Evolutionary conservation across 805 yeast genomes (phyloP).

Genomic region (Torulaspora indica): DNA sequence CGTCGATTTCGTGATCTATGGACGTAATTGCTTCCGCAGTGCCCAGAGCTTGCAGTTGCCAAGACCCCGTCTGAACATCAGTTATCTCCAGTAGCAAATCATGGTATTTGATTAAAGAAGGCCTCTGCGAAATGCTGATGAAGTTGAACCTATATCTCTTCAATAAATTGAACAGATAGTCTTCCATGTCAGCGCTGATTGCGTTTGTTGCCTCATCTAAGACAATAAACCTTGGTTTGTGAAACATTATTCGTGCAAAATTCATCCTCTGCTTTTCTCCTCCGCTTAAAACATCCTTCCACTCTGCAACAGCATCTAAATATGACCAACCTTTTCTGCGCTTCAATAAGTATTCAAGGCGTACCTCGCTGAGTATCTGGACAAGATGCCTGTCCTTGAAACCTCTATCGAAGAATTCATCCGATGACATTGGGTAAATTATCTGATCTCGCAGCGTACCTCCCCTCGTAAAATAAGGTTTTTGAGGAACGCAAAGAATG

Average conservation of each 20-base stretch:
- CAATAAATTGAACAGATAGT: constrained; percentile 71
- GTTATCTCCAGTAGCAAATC: constrained; percentile 67
- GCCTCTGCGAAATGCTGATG: constrained; percentile 79
- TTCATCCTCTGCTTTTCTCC: constrained; percentile 90
- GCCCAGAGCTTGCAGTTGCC: constrained; percentile 62
- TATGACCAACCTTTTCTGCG: constrained; percentile 52
- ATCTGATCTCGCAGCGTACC: constrained; percentile 90
- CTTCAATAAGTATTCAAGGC: constrained; percentile 70
- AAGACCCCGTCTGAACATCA: constrained; percentile 48
- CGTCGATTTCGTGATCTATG: constrained; percentile 70
- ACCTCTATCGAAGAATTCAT: constrained; percentile 71
- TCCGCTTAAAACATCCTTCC: constrained; percentile 94
- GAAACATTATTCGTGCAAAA: constrained; percentile 80
- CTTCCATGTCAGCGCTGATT: constrained; percentile 84
- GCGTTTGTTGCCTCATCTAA: constrained; percentile 95
- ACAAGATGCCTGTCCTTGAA: constrained; percentile 63
- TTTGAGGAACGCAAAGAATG: constrained; percentile 76
- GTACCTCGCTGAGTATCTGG: constrained; percentile 66
- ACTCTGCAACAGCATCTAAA: constrained; percentile 50
- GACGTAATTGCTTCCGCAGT: constrained; percentile 61
- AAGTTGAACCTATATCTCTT: constrained; percentile 67
- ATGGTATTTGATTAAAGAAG: constrained; percentile 79
- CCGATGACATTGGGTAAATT: constrained; percentile 76
- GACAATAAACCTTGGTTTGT: constrained; percentile 73
- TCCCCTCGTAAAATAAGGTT: constrained; percentile 67